Evolutionary conservation across 129 eudicot genomes (phyloP), one percentile per base, ranked within the genome.

Genomic region (Artemisia argyi): DNA sequence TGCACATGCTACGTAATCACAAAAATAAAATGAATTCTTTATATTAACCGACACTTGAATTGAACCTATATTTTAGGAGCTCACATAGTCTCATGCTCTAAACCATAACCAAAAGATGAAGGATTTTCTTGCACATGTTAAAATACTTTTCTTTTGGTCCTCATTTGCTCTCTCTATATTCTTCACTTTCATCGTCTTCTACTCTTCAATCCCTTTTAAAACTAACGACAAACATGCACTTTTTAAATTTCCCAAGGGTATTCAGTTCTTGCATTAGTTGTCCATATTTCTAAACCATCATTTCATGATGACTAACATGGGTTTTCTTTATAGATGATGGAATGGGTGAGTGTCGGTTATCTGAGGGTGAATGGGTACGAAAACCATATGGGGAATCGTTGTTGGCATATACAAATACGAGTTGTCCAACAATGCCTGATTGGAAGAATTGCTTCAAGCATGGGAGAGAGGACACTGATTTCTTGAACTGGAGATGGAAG

Each of bases 401-500:
- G 3, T 28, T 61, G 66, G 47, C 47, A 7, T 88, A 85, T 71
- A 80, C 85, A 15, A 82, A 73, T 65, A 24, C 13, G 20, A 78
- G 81, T 61, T 88, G 95, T 49, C n/a, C 4, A 17, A 83, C 82
- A 7, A 80, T 88, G 16, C 87, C 87, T 0, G 74, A 66, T 4
- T 54, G 63, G 30, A 88, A 65, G 58, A 61, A 61, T 61, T 61
- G 66, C 11, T 24, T 61, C 3, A 28, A 61, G 47, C 44, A 61
- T 28, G 47, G 66, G 7, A 61, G 66, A 28, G 17, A 6, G 19
- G 66, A 61, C 3, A 61, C 66, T 1, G 90, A 73, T 48, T 87
- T 65, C 79, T 69, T 85, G 91, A 85, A 90, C 52, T 87, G 95
- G 97, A 85, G 71, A 64, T 90, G 97, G 97, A 82, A 83, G 28